Base-by-base conservation (phyloP, 345 rosid genomes). In the Sisymbrium altissimum region DNA sequence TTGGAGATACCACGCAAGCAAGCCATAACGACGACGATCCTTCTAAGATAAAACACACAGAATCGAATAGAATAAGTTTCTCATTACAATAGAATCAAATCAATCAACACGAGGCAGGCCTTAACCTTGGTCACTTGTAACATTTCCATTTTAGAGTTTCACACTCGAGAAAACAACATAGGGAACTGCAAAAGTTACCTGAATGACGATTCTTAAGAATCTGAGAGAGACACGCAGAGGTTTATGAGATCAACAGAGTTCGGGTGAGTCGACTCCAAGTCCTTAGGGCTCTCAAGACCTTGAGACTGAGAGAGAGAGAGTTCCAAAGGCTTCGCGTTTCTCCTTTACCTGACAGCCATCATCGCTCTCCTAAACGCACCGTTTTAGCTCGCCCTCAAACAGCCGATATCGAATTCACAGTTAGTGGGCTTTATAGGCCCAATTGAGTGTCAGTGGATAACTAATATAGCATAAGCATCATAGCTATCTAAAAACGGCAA, bases 21-120 rank as follows among this genome's bases (percentile, higher is more conserved):
- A 61, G 84, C 81, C 86, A 83, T 83, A n/a, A 6, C 40, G 8
- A 71, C 4, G 11, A 71, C 7, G 48, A 48, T 64, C 76, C 73
- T 77, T 40, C 41, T 33, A 14, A n/a, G n/a, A n/a, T n/a, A n/a
- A n/a, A n/a, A n/a, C n/a, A n/a, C n/a, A n/a, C 12, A 5, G n/a
- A 54, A 55, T 1, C n/a, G n/a, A n/a, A n/a, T n/a, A n/a, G n/a
- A 18, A 48, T 1, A 39, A 12, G n/a, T 25, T 15, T 11, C 27
- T 9, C 39, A 39, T 0, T 43, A 27, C 41, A 67, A 54, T 41
- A 68, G 12, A 55, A 57, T 19, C 35, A 70, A 9, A 45, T 58
- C 74, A 70, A n/a, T n/a, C n/a, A n/a, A n/a, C n/a, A n/a, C n/a
- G n/a, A n/a, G n/a, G n/a, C n/a, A n/a, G n/a, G n/a, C n/a, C n/a